A percentile compares a stretch with the other conserved stretches of the same genome.
phyloP scores from a whole-genome alignment of 176 grass and related monocot species.

The Oryza brachyantha region DNA sequence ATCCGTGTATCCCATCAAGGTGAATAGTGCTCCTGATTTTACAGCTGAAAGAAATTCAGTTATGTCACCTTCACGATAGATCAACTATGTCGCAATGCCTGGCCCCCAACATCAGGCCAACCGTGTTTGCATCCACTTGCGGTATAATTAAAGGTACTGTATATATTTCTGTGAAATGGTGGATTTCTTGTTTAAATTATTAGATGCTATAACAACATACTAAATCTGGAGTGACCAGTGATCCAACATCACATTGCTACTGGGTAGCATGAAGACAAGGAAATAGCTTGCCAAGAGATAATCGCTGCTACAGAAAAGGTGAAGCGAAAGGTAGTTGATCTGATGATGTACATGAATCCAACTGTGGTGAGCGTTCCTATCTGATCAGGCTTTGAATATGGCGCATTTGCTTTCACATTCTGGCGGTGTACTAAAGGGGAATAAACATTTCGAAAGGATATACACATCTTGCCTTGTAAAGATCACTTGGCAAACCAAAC shows the following conservation, averaged over 20 bases:
- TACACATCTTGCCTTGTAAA: neutral
- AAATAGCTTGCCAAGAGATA: neutral
- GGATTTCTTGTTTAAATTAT: neutral
- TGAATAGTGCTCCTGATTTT: slow-evolving; percentile 10
- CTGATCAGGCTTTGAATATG: neutral
- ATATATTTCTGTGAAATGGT: neutral
- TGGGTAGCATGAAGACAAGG: neutral
- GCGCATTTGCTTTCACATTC: slow-evolving; percentile 10
- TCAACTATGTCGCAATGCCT: neutral
- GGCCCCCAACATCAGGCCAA: neutral
- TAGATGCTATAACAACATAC: neutral
- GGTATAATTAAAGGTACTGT: neutral
- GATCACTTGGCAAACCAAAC: neutral
- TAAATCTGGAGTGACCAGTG: neutral
- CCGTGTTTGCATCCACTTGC: neutral
- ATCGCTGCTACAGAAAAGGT: neutral
- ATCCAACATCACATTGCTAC: neutral
- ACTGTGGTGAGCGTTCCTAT: neutral
- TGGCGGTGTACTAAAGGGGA: neutral
- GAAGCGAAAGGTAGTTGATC: neutral
- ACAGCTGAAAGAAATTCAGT: neutral
- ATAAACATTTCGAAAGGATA: neutral
- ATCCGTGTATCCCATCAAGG: neutral
- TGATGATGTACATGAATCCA: neutral
- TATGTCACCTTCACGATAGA: neutral